Percentiles rank a stretch among this genome's conserved stretches.
Evolutionary conservation across 169 alveolate species (phyloP).

Genomic region (Plasmodium vinckei): DNA sequence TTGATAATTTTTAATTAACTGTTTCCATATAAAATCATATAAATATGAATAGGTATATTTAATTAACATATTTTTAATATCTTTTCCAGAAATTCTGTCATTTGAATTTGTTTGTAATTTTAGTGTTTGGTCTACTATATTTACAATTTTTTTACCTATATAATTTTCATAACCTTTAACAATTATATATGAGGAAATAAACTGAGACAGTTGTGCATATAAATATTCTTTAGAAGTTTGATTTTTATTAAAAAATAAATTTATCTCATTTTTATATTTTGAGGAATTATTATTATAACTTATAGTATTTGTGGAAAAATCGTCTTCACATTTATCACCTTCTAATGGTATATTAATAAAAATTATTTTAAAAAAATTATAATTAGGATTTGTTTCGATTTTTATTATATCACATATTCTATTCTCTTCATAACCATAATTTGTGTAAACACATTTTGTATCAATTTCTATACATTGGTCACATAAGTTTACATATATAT

Average conservation of each 20-base stretch:
- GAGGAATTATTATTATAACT: slow-evolving; percentile 1
- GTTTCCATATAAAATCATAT: slow-evolving; percentile 63
- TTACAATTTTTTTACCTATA: slow-evolving; percentile 68
- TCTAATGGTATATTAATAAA: slow-evolving; percentile 53
- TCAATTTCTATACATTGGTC: slow-evolving; percentile 73
- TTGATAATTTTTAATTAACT: slow-evolving; percentile 51
- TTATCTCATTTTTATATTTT: slow-evolving; percentile 31
- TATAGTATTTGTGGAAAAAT: neutral
- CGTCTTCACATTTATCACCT: slow-evolving; percentile 20
- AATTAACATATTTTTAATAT: slow-evolving; percentile 42
- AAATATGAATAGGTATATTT: slow-evolving; percentile 45
- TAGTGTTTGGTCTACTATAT: slow-evolving; percentile 59
- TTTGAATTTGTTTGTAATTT: slow-evolving; percentile 38
- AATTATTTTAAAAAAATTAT: slow-evolving; percentile 60
- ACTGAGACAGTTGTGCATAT: slow-evolving; percentile 25
- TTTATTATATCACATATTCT: slow-evolving; percentile 68
- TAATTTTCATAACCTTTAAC: slow-evolving; percentile 70
- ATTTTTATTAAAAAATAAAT: slow-evolving; percentile 37
- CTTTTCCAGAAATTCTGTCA: slow-evolving; percentile 20
- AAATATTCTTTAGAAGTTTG: slow-evolving; percentile 27
- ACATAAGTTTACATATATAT: slow-evolving; percentile 46
- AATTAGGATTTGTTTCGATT: slow-evolving; percentile 60
- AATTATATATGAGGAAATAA: slow-evolving; percentile 48
- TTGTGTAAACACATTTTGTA: slow-evolving; percentile 32
- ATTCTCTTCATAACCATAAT: slow-evolving; percentile 69